Evolutionary conservation across 441 rosid genomes (phyloP).

Genomic region (Pelargonium australe): DNA sequence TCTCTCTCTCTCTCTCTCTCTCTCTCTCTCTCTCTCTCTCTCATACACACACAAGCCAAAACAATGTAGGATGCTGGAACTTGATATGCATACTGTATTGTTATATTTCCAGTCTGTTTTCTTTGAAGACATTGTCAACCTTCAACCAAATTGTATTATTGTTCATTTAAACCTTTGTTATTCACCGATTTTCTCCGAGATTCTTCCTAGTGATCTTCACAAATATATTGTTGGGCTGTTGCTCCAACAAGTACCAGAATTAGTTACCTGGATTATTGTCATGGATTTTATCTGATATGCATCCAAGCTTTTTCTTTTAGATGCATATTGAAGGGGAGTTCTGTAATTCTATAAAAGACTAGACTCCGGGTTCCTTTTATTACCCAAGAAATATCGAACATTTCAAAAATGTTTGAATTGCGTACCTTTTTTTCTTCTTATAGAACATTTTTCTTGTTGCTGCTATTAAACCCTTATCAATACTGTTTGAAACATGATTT

Average conservation of each 20-base stretch:
- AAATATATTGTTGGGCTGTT: not conserved
- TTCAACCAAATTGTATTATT: not conserved
- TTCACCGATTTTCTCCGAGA: not conserved
- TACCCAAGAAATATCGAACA: constrained; percentile 5
- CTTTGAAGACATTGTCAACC: not conserved
- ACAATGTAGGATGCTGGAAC: not conserved
- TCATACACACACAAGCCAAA: not conserved
- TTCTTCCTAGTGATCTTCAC: not conserved
- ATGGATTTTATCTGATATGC: not conserved
- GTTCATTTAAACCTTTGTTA: not conserved
- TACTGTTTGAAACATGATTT: not conserved
- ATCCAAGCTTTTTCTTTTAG: not conserved
- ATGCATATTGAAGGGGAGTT: not conserved
- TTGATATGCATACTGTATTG: not conserved
- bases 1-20: not conserved
- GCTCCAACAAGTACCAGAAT: not conserved
- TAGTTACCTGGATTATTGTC: not conserved
- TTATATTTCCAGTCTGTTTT: constrained; percentile 3
- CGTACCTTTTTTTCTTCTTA: not conserved
- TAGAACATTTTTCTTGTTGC: not conserved
- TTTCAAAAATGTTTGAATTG: not conserved
- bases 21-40: constrained; percentile 3
- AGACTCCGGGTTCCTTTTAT: not conserved
- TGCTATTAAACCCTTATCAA: not conserved
- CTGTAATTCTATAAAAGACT: not conserved